Evolutionary conservation across 2,329 filamentous ascomycete species (phyloP).

Genomic region (Fusarium sp.): DNA sequence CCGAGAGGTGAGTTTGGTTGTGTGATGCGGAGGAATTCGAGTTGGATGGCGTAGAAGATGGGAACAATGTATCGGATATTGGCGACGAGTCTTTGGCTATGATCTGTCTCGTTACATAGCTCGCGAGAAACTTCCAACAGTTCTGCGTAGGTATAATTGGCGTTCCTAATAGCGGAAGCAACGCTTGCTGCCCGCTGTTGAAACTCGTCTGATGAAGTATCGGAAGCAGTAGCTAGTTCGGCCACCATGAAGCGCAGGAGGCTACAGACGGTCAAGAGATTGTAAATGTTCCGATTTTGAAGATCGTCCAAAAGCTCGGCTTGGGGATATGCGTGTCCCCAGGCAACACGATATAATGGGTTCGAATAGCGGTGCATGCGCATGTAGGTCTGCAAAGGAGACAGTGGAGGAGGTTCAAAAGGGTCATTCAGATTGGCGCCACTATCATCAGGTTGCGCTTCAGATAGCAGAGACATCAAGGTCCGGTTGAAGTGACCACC

Average conservation of each 20-base stretch:
- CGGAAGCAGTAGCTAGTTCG: conserved; percentile 34
- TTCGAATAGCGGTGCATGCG: conserved; percentile 48
- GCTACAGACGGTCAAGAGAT: conserved; percentile 44
- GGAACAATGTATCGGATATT: conserved; percentile 51
- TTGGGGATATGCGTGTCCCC: conserved; percentile 49
- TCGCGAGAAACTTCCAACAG: conserved; percentile 41
- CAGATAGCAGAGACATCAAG: conserved; percentile 12
- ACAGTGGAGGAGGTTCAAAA: conserved; percentile 10
- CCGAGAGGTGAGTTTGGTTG: neutral
- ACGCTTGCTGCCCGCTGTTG: neutral
- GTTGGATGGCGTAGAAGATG: conserved; percentile 47
- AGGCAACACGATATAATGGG: conserved; percentile 48
- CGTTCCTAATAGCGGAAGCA: conserved; percentile 26
- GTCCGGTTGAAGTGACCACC: conserved; percentile 48
- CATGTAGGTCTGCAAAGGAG: conserved; percentile 27
- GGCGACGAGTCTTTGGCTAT: conserved; percentile 45
- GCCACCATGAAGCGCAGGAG: conserved; percentile 49
- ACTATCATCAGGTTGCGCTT: neutral
- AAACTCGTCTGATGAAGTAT: neutral
- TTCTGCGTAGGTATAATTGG: conserved; percentile 37
- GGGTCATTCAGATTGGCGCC: neutral
- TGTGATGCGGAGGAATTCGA: conserved; percentile 38
- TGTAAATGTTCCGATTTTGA: conserved; percentile 49
- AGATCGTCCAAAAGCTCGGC: conserved; percentile 50
- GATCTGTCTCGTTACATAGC: conserved; percentile 38